phyloP scores from a whole-genome alignment of 2,329 filamentous ascomycete species.

The Curvularia sp. region DNA sequence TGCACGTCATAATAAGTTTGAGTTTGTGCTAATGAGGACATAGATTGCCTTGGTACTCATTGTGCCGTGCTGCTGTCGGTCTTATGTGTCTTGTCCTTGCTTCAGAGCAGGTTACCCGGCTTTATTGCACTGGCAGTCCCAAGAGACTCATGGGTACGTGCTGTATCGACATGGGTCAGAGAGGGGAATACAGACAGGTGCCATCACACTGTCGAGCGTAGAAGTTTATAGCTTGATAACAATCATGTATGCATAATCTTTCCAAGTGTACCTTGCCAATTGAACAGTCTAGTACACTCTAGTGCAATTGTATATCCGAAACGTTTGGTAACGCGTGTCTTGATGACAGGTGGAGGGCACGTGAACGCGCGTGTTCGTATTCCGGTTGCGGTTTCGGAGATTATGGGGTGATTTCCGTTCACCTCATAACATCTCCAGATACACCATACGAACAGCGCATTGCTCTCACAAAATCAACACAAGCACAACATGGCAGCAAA shows the following conservation, averaged over 20 bases:
- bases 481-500: slow-evolving; percentile 27
- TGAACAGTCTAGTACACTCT: neutral
- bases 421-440: slow-evolving; percentile 11
- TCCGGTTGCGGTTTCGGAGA: slow-evolving; percentile 19
- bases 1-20: neutral
- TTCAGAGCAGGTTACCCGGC: neutral
- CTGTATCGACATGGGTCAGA: neutral
- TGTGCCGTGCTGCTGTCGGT: neutral
- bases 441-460: slow-evolving; percentile 10
- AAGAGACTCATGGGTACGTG: neutral
- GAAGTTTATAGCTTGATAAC: neutral
- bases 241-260: neutral
- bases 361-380: slow-evolving; percentile 22
- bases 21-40: slow-evolving; percentile 16
- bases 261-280: neutral
- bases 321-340: neutral
- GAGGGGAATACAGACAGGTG: neutral
- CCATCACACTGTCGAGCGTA: neutral
- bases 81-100: neutral
- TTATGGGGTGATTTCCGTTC: slow-evolving; percentile 19
- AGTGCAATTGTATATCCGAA: neutral
- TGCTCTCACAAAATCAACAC: neutral
- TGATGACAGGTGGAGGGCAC: slow-evolving; percentile 10
- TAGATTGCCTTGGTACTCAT: neutral
- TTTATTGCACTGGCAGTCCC: neutral